Base-by-base conservation (phyloP, 495 filamentous ascomycete genomes). In the Penicillium soppii region DNA sequence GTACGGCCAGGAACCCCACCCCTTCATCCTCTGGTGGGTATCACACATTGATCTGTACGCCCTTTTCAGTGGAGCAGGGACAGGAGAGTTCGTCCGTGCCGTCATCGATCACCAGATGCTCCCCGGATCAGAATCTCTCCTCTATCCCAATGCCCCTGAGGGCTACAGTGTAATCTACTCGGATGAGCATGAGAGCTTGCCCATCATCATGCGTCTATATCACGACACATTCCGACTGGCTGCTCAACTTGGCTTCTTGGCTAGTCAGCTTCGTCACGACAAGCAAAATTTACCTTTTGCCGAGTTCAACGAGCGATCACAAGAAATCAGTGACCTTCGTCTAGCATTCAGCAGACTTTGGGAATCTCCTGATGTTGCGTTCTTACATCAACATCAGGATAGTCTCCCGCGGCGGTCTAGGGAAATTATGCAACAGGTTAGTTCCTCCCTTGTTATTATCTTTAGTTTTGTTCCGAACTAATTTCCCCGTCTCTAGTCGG, bases 1-100 rank as follows among this genome's bases (percentile, higher is more conserved):
- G 17, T 66, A 71, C 38, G 74, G 70, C 15, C 56, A 56, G 4
- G 82, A 85, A 58, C 71, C 63, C 12, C 78, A 76, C 47, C 68
- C 74, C 3, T 79, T 76, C 51, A 65, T 84, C 10, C 55, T 83
- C 16, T 84, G 80, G 80, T 76, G 72, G 66, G 71, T 81, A 22
- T 81, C 72, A 53, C 70, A 70, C 47, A 76, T 84, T 22, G 82
- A 84, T 59, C 63, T 80, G 16, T 76, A 82, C 52, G 78, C 77
- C 22, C 66, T 82, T n/a, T 47, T 85, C 22, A 77, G 77, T 20
- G 78, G 77, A 20, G 75, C 71, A 10, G 79, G 80, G 7, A 66
- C 61, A 0, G 81, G 81, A 27, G 72, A 75, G 9, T 82, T 82
- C 60, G 61, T 78, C 6, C 62, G 67, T 13, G 65, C 71, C 3